Base-by-base conservation (phyloP, 495 filamentous ascomycete genomes). In the Thozetella sp. region DNA sequence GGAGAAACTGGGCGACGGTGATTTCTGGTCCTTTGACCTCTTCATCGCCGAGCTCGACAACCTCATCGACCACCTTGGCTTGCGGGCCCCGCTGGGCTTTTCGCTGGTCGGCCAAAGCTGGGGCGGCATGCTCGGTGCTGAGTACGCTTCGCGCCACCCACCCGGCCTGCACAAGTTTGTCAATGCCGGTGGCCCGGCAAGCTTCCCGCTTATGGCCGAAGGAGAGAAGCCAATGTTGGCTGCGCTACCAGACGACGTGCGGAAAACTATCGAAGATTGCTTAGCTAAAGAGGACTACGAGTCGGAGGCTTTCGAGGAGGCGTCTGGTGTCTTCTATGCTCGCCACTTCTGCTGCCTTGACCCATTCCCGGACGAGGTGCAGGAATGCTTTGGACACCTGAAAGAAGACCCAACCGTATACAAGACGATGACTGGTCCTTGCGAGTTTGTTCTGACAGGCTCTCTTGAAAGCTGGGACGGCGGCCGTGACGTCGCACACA, bases 21-120 rank as follows among this genome's bases (percentile, higher is more conserved):
- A 45, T 0, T 83, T 84, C 69, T 86, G 81, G 81, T 75, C 71
- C 1, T 50, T 72, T 1, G 63, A 78, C 12, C 69, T 85, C 2
- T 85, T 84, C 66, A 57, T 75, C 26, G 27, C 48, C 10, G 81
- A 86, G 63, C 76, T 84, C 1, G 73, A 81, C 26, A 84, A 82
- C 57, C 63, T 86, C 15, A 58, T 83, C 9, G 26, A 54, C 13
- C 63, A 77, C 24, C 67, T 85, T 1, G 66, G 61, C 0, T 70
- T 84, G 22, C 48, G 24, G n/a, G n/a, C n/a, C 3, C 22, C 22
- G 17, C 4, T 58, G 0, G 60, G 67, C 0, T 80, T 79, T 61
- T 67, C 80, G 55, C 25, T 83, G 0, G 68, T 79, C 2, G 80
- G 83, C 10, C 72, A 80, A 23, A 75, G 68, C 1, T 86, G 82